A percentile compares a stretch with the other conserved stretches of the same genome.
phyloP scores from a whole-genome alignment of 73 alveolate genomes.

The Paramecium sonneborni region DNA sequence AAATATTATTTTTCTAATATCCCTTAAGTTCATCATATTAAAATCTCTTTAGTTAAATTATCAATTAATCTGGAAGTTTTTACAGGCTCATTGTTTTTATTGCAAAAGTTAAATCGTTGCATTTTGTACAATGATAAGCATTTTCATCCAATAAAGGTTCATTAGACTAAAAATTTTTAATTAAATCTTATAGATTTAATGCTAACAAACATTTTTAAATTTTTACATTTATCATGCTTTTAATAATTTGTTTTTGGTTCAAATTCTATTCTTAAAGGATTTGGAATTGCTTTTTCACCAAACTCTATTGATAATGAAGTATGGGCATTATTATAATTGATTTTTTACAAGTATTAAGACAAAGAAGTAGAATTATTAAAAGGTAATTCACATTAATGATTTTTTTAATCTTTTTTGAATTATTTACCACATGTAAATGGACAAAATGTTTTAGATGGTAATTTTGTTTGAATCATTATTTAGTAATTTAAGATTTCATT shows the following conservation, averaged over 20 bases:
- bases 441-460: slow-evolving; percentile 1
- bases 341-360: not conserved
- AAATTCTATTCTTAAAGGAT: not conserved
- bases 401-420: slow-evolving; percentile 2
- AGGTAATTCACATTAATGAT: slow-evolving; percentile 33
- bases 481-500: not conserved
- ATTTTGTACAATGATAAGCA: slow-evolving; percentile 53
- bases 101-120: slow-evolving; percentile 46
- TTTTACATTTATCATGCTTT: not conserved
- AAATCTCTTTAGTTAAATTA: slow-evolving; percentile 59
- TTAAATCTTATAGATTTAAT: not conserved
- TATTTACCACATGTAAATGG: slow-evolving; percentile 29
- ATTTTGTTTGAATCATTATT: not conserved
- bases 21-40: slow-evolving; percentile 19
- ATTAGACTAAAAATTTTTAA: not conserved
- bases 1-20: slow-evolving; percentile 45
- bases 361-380: not conserved
- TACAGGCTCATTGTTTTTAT: not conserved
- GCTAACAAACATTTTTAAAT: not conserved
- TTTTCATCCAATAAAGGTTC: slow-evolving; percentile 49
- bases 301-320: slow-evolving; percentile 13
- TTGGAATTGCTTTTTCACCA: not conserved
- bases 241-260: not conserved
- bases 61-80: slow-evolving; percentile 52
- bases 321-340: not conserved